Evolutionary conservation across 2,329 filamentous ascomycete genomes (phyloP).

Genomic region (Calonectria pseudoreteaudii): DNA sequence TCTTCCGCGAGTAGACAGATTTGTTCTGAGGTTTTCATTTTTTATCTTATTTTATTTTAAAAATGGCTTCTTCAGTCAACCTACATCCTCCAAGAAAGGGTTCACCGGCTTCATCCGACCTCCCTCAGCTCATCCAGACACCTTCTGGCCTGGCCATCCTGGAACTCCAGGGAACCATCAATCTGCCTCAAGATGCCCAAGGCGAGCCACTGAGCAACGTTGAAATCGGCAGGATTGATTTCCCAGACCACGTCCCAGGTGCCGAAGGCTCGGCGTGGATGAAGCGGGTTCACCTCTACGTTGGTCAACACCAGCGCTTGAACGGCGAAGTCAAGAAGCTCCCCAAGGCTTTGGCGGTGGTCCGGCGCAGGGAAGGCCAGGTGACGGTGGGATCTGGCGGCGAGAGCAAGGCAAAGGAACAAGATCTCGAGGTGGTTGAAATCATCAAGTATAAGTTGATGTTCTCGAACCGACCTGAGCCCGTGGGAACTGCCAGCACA

Average conservation of each 20-base stretch:
- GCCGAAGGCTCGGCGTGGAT: slow-evolving; percentile 77
- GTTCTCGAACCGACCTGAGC: slow-evolving; percentile 87
- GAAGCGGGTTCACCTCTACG: slow-evolving; percentile 88
- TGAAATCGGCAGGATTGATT: slow-evolving; percentile 78
- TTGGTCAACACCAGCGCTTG: slow-evolving; percentile 89
- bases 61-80: slow-evolving; percentile 44
- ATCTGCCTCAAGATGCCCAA: slow-evolving; percentile 67
- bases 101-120: slow-evolving; percentile 51
- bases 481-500: slow-evolving; percentile 69
- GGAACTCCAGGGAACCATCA: slow-evolving; percentile 93
- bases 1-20: not conserved
- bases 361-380: slow-evolving; percentile 67
- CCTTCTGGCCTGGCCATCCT: slow-evolving; percentile 90
- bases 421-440: slow-evolving; percentile 84
- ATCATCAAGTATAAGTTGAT: slow-evolving; percentile 88
- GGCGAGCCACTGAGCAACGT: slow-evolving; percentile 45
- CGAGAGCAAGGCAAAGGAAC: slow-evolving; percentile 47
- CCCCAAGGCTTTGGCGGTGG: slow-evolving; percentile 80
- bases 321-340: slow-evolving; percentile 92
- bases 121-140: slow-evolving; percentile 86
- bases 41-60: no score
- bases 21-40: not conserved
- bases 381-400: slow-evolving; percentile 59
- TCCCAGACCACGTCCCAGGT: slow-evolving; percentile 75
- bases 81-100: slow-evolving; percentile 55